A percentile compares a stretch with the other conserved stretches of the same genome.
phyloP scores from a whole-genome alignment of 495 filamentous ascomycete genomes.

The Aspergillus incahuasiensis region DNA sequence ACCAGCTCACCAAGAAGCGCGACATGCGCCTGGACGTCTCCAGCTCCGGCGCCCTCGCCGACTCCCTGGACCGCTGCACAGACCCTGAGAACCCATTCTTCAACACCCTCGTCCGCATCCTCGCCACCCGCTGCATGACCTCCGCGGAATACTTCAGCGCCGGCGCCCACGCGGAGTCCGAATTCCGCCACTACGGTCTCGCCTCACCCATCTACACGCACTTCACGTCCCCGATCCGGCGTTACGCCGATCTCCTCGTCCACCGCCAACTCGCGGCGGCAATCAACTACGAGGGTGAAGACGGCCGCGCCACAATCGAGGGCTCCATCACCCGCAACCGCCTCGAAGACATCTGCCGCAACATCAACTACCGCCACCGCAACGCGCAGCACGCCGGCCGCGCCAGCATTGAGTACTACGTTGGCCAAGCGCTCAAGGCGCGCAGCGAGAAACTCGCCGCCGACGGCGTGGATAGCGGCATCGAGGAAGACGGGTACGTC shows the following conservation, averaged over 20 bases:
- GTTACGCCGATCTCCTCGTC: constrained; percentile 90
- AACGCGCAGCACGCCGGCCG: constrained; percentile 94
- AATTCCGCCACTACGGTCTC: constrained; percentile 95
- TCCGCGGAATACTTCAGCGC: constrained; percentile 97
- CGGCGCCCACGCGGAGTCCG: constrained; percentile 83
- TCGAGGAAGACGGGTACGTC: constrained; percentile 86
- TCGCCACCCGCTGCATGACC: constrained; percentile 98
- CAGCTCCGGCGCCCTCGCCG: constrained; percentile 83
- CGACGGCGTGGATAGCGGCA: constrained; percentile 32
- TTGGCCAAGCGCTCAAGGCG: constrained; percentile 90
- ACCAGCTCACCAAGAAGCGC: constrained; percentile 81
- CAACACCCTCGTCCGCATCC: constrained; percentile 94
- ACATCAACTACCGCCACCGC: constrained; percentile 94
- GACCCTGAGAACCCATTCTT: constrained; percentile 90
- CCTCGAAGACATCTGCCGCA: constrained; percentile 90
- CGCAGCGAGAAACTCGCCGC: constrained; percentile 53
- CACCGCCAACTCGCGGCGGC: constrained; percentile 93
- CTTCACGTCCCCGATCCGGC: constrained; percentile 94
- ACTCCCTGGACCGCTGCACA: constrained; percentile 79
- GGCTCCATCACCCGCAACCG: constrained; percentile 66
- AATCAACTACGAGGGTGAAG: constrained; percentile 75
- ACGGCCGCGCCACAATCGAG: constrained; percentile 58
- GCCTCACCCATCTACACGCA: constrained; percentile 97
- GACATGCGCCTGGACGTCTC: constrained; percentile 73
- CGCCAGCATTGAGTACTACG: constrained; percentile 93